Conservation (phyloP, 768 basidiomycete species). For the Kwoniella sp. region DNA sequence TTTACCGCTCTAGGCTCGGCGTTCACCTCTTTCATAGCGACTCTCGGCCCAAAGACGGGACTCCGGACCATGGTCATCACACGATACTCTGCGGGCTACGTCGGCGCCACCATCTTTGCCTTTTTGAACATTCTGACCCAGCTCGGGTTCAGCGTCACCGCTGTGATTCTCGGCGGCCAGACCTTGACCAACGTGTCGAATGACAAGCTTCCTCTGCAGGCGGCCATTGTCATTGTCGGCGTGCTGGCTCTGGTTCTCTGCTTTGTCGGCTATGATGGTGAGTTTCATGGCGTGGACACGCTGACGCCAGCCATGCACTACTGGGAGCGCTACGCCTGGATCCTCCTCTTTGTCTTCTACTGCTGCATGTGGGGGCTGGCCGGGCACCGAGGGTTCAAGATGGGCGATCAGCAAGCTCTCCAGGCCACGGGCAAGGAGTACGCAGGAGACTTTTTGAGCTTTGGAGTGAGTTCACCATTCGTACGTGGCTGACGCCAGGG, state of each 20-base stretch:
- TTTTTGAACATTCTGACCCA: conserved; percentile 59
- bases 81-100: conserved; percentile 50
- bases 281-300: background rate
- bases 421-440: conserved; percentile 55
- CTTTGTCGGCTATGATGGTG: conserved; percentile 31
- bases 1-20: conserved; percentile 55
- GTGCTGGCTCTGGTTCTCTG: conserved; percentile 29
- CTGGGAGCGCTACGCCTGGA: conserved; percentile 59
- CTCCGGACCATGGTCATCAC: conserved; percentile 55
- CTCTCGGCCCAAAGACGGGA: conserved; percentile 57
- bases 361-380: conserved; percentile 58
- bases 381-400: conserved; percentile 54
- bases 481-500: conserved; percentile 7
- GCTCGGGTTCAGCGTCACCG: conserved; percentile 56
- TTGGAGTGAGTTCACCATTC: conserved; percentile 50
- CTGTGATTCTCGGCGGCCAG: conserved; percentile 59
- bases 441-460: conserved; percentile 56
- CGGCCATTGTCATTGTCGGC: conserved; percentile 54
- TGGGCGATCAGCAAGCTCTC: conserved; percentile 52
- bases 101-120: conserved; percentile 56
- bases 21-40: conserved; percentile 57
- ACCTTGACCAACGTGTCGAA: conserved; percentile 54
- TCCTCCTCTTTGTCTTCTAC: conserved; percentile 54
- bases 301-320: conserved; percentile 52
- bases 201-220: conserved; percentile 54